phyloP scores from a whole-genome alignment of 345 rosid genomes.

The Aquilaria malaccensis region DNA sequence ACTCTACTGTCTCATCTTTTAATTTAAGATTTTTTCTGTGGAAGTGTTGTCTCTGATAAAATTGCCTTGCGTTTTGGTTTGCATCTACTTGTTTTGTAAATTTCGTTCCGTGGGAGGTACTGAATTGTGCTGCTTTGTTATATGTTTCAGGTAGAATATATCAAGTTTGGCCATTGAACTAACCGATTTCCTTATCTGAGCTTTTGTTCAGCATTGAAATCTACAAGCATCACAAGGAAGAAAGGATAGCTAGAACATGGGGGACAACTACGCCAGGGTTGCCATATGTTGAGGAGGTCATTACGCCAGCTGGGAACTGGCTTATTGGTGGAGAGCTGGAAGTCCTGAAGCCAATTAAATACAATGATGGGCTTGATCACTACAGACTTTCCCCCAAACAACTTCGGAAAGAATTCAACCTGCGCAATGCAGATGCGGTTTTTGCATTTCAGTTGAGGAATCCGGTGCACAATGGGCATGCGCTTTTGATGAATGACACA shows the following conservation, averaged over 20 bases:
- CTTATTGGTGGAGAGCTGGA: constrained; percentile 91
- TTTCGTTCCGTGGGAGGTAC: too few relatives aligned
- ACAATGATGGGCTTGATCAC: constrained; percentile 94
- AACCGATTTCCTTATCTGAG: neutral
- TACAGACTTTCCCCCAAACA: constrained; percentile 86
- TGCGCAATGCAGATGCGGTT: constrained; percentile 89
- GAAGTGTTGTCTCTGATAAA: too few relatives aligned
- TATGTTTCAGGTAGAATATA: too few relatives aligned
- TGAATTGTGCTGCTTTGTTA: too few relatives aligned
- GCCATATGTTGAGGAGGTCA: constrained; percentile 83
- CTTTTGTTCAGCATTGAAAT: constrained; percentile 59
- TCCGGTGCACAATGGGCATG: constrained; percentile 97
- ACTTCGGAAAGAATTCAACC: constrained; percentile 73
- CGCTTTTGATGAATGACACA: constrained; percentile 89
- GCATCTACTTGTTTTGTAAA: too few relatives aligned
- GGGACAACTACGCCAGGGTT: constrained; percentile 85
- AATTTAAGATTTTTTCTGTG: too few relatives aligned
- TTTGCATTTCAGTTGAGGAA: constrained; percentile 95
- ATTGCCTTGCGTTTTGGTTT: too few relatives aligned
- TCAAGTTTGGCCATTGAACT: too few relatives aligned
- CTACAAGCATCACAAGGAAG: constrained; percentile 90
- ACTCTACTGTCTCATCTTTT: too few relatives aligned
- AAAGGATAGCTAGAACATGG: constrained; percentile 92
- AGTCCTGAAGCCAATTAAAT: constrained; percentile 68
- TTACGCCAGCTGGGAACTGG: constrained; percentile 83